These are phyloP conservation scores for Potentilla sterilis DNA, from an alignment of 306 rosid species.

Conservation along the genomic window DNA sequence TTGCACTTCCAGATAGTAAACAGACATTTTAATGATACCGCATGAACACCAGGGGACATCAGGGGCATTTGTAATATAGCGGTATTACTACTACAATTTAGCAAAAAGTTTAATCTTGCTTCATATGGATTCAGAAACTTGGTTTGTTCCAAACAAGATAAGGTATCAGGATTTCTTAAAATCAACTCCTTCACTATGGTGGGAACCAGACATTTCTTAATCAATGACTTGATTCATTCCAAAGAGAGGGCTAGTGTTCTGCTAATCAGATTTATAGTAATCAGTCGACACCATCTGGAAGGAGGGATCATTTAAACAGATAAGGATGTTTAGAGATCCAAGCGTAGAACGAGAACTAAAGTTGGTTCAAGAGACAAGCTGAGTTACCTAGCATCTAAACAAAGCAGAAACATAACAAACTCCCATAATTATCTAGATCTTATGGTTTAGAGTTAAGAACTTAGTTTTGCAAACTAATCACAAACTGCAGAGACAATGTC, in stretches of 20 bases:
- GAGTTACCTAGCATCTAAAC: not conserved
- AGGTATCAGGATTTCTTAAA: not conserved
- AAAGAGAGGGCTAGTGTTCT: not conserved
- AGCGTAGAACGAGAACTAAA: not conserved
- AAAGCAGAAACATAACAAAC: not conserved
- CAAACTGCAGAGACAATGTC: not conserved
- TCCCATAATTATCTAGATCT: not conserved
- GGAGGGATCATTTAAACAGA: not conserved
- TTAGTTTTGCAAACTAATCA: not conserved
- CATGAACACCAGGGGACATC: not conserved
- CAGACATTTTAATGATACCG: not conserved
- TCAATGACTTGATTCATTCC: not conserved
- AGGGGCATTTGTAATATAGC: not conserved
- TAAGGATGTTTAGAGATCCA: not conserved
- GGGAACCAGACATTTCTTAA: slow-evolving; percentile 4
- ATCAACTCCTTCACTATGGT: not conserved
- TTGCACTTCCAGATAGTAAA: slow-evolving; percentile 5
- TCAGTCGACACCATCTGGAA: not conserved
- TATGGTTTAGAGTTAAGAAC: not conserved
- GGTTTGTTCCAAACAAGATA: not conserved
- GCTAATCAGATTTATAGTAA: not conserved
- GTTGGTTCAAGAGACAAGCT: not conserved
- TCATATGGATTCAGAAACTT: not conserved
- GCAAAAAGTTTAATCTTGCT: slow-evolving; percentile 2
- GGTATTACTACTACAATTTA: not conserved